These are phyloP conservation scores for Kwoniella dejecticola DNA, from an alignment of 768 basidiomycete species.

Conservation along the genomic window DNA sequence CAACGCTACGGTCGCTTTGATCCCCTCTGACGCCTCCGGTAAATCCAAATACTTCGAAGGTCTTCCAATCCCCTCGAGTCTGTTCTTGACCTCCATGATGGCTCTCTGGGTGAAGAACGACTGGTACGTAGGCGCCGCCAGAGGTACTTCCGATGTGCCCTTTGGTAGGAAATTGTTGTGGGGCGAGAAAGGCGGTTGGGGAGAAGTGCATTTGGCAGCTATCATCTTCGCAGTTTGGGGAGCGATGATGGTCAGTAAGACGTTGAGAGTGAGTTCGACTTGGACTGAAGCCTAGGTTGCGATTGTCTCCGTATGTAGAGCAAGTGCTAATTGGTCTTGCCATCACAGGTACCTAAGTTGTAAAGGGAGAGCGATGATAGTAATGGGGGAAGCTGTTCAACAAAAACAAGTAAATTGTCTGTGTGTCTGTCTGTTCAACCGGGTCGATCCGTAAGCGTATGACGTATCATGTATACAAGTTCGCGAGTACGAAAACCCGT, in stretches of 20 bases:
- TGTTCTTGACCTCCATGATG: constrained; percentile 74
- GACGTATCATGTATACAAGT: no score
- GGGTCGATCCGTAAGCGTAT: no score
- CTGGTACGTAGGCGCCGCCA: constrained; percentile 69
- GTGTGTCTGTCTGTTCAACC: no score
- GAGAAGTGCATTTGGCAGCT: constrained; percentile 77
- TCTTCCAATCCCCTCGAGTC: constrained; percentile 89
- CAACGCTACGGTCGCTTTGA: constrained; percentile 93
- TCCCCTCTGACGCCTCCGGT: constrained; percentile 82
- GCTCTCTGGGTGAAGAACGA: constrained; percentile 80
- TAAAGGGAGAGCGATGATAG: neutral
- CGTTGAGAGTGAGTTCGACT: constrained; percentile 67
- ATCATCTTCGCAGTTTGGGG: constrained; percentile 84
- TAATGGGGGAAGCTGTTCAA: neutral
- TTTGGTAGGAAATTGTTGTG: constrained; percentile 55
- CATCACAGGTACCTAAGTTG: constrained; percentile 18
- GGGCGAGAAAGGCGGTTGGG: constrained; percentile 43
- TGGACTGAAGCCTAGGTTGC: no score
- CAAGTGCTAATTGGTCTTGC: no score
- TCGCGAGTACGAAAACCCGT: no score
- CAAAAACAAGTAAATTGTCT: neutral
- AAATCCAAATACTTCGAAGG: constrained; percentile 97
- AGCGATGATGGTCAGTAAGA: constrained; percentile 97
- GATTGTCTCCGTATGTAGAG: no score
- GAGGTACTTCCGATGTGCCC: constrained; percentile 64